phyloP scores from a whole-genome alignment of 257 asterid species.

The Solanum phureja region DNA sequence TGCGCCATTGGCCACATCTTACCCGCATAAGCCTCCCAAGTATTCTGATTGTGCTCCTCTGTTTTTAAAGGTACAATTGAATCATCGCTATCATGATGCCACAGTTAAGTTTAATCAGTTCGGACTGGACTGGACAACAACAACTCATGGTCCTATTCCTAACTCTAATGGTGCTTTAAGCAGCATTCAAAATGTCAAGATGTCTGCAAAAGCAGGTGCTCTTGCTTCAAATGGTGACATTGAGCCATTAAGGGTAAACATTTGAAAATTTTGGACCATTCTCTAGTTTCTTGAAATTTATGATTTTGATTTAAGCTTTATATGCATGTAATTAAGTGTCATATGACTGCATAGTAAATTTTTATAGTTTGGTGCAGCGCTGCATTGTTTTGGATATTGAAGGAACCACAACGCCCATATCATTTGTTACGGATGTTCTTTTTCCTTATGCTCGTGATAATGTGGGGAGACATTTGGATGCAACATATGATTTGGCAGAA shows the following conservation, averaged over 20 bases:
- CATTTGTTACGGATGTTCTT: constrained; percentile 79
- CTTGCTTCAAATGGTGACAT: constrained; percentile 17
- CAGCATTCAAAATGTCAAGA: constrained; percentile 11
- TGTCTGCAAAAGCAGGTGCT: constrained; percentile 15
- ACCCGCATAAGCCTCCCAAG: constrained; percentile 84
- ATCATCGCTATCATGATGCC: constrained; percentile 34
- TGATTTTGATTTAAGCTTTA: neutral
- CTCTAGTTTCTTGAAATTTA: neutral
- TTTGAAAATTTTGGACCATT: neutral
- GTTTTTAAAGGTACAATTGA: constrained; percentile 62
- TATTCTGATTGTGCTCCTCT: constrained; percentile 93
- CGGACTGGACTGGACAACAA: constrained; percentile 80
- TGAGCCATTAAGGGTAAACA: constrained; percentile 49
- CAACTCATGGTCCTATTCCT: constrained; percentile 60
- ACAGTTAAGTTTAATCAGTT: constrained; percentile 84
- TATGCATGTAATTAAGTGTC: neutral
- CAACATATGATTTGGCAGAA: constrained; percentile 61
- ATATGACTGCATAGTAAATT: neutral
- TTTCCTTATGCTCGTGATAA: constrained; percentile 90
- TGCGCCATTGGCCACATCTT: constrained; percentile 67
- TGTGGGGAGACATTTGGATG: constrained; percentile 82
- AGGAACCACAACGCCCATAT: constrained; percentile 96
- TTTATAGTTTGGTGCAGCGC: constrained; percentile 33
- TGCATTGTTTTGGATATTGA: constrained; percentile 94
- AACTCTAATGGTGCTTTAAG: constrained; percentile 18